These are phyloP conservation scores for Suillus hirtellus DNA, from an alignment of 768 basidiomycete genomes.

Conservation along the genomic window DNA sequence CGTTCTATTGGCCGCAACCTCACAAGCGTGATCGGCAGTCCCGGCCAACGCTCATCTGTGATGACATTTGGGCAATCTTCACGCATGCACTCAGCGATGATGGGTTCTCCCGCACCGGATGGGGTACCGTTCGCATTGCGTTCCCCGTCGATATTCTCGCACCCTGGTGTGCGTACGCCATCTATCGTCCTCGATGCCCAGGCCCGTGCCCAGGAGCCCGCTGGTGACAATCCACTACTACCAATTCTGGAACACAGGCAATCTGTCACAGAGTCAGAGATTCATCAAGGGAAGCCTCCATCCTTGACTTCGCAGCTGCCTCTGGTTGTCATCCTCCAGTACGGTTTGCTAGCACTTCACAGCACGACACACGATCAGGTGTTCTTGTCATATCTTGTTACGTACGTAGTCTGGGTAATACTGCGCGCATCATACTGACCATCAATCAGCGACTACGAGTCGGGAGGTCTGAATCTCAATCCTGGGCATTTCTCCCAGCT, in stretches of 20 bases:
- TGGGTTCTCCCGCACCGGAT: conserved; percentile 36
- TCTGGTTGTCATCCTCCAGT: conserved; percentile 83
- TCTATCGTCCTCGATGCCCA: conserved; percentile 76
- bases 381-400: conserved; percentile 86
- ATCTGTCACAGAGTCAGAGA: conserved; percentile 35
- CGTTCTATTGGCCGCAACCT: conserved; percentile 18
- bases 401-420: conserved; percentile 21
- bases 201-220: conserved; percentile 45
- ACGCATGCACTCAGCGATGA: conserved; percentile 24
- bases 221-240: conserved; percentile 40
- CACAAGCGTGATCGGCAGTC: conserved; percentile 14
- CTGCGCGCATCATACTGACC: conserved; percentile 7
- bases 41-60: conserved; percentile 25
- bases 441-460: conserved; percentile 62
- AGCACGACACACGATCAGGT: conserved; percentile 89
- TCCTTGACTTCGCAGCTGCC: conserved; percentile 78
- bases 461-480: conserved; percentile 89
- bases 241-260: conserved; percentile 49
- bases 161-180: conserved; percentile 80
- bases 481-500: conserved; percentile 92
- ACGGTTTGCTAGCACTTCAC: conserved; percentile 86
- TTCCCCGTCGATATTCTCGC: conserved; percentile 80
- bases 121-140: conserved; percentile 44
- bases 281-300: conserved; percentile 52
- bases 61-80: conserved; percentile 27